Evolutionary conservation across 1,284 basidiomycete genomes (phyloP).

Genomic region (Bondarzewia mesenterica): DNA sequence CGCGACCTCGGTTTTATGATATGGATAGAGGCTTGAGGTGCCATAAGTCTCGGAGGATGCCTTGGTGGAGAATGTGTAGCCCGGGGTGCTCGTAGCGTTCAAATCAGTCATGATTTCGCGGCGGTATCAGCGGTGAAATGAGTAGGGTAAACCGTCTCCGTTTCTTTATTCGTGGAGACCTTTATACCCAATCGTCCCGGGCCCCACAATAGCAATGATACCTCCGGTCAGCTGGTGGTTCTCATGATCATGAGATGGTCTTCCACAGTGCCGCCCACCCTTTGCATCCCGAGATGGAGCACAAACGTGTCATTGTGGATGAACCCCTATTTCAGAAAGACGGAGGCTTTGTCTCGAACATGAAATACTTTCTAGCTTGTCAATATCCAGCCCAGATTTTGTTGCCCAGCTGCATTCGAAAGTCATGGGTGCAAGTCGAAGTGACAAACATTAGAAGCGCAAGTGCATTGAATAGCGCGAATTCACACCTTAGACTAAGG

Average conservation of each 20-base stretch:
- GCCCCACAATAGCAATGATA: too few relatives aligned
- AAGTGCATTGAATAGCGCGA: too few relatives aligned
- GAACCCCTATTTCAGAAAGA: background rate
- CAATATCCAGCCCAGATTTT: too few relatives aligned
- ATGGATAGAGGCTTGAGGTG: conserved; percentile 28
- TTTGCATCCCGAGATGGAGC: background rate
- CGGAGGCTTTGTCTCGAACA: too few relatives aligned
- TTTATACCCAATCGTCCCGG: too few relatives aligned
- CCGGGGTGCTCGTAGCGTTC: conserved; percentile 16
- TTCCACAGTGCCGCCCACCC: background rate
- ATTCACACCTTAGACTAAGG: background rate
- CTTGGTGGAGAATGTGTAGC: conserved; percentile 16
- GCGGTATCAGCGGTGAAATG: background rate
- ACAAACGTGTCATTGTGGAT: background rate
- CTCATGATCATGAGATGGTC: background rate
- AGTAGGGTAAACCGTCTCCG: too few relatives aligned
- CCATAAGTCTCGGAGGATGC: conserved; percentile 8
- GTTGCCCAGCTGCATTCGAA: too few relatives aligned
- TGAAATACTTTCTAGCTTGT: too few relatives aligned
- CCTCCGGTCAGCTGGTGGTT: background rate
- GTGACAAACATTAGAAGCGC: too few relatives aligned
- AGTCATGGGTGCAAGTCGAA: too few relatives aligned
- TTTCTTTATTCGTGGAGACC: too few relatives aligned
- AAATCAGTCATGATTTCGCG: conserved; percentile 12
- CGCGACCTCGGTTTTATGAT: conserved; percentile 33